Percentiles rank a stretch among this genome's conserved stretches.
Conservation (phyloP, 768 basidiomycete genomes). For the Boletus tylopilopsis region DNA sequence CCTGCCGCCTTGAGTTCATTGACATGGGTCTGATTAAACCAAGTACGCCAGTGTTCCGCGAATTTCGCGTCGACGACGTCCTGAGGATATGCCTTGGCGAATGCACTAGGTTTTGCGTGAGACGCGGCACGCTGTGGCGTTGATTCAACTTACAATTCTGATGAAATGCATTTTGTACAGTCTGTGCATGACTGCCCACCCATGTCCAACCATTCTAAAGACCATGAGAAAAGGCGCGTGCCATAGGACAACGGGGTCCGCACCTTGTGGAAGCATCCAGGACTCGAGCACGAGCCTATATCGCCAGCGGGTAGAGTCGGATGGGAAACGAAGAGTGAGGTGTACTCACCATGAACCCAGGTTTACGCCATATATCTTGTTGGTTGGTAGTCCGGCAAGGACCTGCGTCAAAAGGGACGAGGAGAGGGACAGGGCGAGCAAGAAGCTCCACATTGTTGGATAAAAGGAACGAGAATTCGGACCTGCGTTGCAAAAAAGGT, state of each 20-base stretch:
- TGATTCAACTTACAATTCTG: constrained; percentile 54
- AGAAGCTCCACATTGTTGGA: constrained; percentile 19
- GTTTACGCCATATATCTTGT: constrained; percentile 70
- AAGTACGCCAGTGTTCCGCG: constrained; percentile 64
- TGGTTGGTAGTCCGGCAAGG: constrained; percentile 18
- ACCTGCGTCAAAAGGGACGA: constrained; percentile 14
- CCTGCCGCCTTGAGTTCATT: constrained; percentile 47
- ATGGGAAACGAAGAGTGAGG: neutral
- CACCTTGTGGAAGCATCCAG: constrained; percentile 80
- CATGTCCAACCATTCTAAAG: constrained; percentile 66
- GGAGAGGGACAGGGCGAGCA: constrained; percentile 11
- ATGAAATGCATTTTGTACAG: constrained; percentile 60
- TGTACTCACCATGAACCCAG: constrained; percentile 57
- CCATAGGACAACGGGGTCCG: neutral
- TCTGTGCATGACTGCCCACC: constrained; percentile 60
- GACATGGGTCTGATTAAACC: constrained; percentile 69
- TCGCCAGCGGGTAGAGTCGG: neutral
- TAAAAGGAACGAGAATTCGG: neutral
- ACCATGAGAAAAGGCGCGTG: neutral
- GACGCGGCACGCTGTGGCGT: neutral
- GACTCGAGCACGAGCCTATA: constrained; percentile 71
- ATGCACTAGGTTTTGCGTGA: constrained; percentile 40
- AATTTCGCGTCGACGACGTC: constrained; percentile 55
- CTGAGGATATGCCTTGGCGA: constrained; percentile 59
- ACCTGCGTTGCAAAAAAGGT: neutral